phyloP scores from a whole-genome alignment of 768 basidiomycete species.

The Serendipita sp. region DNA sequence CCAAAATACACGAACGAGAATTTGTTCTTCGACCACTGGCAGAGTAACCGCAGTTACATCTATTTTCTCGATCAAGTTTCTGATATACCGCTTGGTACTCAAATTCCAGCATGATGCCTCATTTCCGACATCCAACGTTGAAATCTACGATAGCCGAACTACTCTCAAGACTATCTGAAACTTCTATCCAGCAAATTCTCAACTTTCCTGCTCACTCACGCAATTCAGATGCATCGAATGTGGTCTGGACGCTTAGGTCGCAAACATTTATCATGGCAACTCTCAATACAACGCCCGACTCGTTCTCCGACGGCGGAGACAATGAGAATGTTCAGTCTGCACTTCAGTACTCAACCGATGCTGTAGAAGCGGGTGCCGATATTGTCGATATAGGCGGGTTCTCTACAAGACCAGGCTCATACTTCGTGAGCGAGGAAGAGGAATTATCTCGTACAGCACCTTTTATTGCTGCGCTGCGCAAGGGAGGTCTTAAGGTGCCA shows the following conservation, averaged over 20 bases:
- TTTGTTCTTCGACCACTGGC: conserved; percentile 79
- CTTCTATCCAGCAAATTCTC: conserved; percentile 53
- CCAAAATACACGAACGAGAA: conserved; percentile 64
- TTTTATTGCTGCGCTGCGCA: conserved; percentile 43
- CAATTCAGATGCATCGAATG: conserved; percentile 26
- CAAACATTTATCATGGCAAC: conserved; percentile 78
- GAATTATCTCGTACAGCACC: conserved; percentile 63
- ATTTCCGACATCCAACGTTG: conserved; percentile 47
- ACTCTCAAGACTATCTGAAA: conserved; percentile 27
- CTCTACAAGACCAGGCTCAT: conserved; percentile 75
- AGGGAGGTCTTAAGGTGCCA: conserved; percentile 24
- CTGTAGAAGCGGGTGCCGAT: conserved; percentile 43
- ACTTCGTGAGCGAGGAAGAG: conserved; percentile 46
- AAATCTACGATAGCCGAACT: conserved; percentile 32
- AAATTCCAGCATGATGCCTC: conserved; percentile 56
- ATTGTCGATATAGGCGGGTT: conserved; percentile 91
- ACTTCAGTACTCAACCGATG: conserved; percentile 31
- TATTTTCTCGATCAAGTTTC: not conserved
- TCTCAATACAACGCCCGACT: conserved; percentile 87
- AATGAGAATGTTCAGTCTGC: conserved; percentile 39
- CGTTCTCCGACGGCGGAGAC: conserved; percentile 76
- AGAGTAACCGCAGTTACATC: conserved; percentile 43
- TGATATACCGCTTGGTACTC: not conserved
- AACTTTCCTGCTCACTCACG: conserved; percentile 8
- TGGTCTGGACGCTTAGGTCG: conserved; percentile 17